Evolutionary conservation across 208 protist genomes (phyloP).

Genomic region (Trypanosoma caninum): DNA sequence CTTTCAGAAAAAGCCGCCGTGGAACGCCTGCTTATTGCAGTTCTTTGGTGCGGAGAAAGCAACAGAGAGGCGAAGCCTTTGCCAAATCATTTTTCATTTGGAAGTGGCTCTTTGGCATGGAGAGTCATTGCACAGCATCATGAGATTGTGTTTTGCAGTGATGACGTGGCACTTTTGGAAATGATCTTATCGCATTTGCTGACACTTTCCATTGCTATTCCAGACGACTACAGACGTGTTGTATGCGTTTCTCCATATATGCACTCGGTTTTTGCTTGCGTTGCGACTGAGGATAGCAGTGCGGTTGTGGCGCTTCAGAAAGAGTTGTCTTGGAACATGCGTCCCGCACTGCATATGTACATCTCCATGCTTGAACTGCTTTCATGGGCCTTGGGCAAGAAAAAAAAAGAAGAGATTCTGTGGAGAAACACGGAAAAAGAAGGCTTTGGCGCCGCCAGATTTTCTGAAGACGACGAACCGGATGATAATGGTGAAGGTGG

Average conservation of each 20-base stretch:
- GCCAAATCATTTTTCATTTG: slow-evolving; percentile 26
- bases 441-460: too few relatives aligned
- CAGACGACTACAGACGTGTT: slow-evolving; percentile 21
- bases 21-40: slow-evolving; percentile 32
- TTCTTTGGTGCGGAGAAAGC: slow-evolving; percentile 52
- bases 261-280: background rate
- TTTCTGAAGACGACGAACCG: background rate
- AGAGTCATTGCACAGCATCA: slow-evolving; percentile 41
- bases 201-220: slow-evolving; percentile 29
- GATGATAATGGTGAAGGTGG: background rate
- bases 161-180: slow-evolving; percentile 5
- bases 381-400: slow-evolving; percentile 15
- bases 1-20: slow-evolving; percentile 32
- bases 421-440: too few relatives aligned
- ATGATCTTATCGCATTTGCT: slow-evolving; percentile 30
- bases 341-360: slow-evolving; percentile 45
- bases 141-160: slow-evolving; percentile 16
- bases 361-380: slow-evolving; percentile 53
- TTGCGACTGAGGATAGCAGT: background rate
- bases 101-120: slow-evolving; percentile 69
- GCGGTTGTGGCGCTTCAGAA: slow-evolving; percentile 20
- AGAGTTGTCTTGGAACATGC: slow-evolving; percentile 27
- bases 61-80: background rate
- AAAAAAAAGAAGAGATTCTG: background rate
- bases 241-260: slow-evolving; percentile 15